These are phyloP conservation scores for Fusarium sororula DNA, from an alignment of 2,329 filamentous ascomycete species.

Conservation along the genomic window DNA sequence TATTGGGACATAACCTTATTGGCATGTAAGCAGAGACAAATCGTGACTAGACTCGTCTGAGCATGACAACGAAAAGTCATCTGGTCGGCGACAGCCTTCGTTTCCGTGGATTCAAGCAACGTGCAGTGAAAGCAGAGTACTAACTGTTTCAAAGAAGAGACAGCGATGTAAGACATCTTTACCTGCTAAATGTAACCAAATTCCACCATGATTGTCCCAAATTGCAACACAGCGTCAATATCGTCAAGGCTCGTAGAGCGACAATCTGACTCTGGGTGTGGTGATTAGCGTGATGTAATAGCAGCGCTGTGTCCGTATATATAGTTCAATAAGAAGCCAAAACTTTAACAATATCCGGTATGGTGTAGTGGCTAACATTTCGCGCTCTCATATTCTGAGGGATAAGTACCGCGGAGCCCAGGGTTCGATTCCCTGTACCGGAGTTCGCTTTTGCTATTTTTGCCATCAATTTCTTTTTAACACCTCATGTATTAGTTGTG, in stretches of 20 bases:
- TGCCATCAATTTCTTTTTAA: accelerated
- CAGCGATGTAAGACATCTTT: accelerated
- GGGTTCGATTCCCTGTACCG: constrained; percentile 44
- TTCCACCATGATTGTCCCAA: accelerated
- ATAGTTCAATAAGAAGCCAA: accelerated
- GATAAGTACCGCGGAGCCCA: constrained; percentile 39
- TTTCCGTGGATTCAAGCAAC: background rate
- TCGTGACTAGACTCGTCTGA: too few relatives aligned
- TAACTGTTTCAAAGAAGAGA: accelerated
- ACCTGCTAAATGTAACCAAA: background rate
- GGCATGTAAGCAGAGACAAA: background rate
- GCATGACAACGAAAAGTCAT: background rate
- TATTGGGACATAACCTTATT: background rate
- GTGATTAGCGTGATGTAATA: too few relatives aligned
- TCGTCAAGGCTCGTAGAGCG: accelerated
- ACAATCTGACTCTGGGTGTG: accelerated
- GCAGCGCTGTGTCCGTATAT: too few relatives aligned
- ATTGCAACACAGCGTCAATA: background rate
- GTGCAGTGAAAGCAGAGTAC: accelerated
- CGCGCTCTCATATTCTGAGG: constrained; percentile 44
- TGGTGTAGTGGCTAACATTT: constrained; percentile 49
- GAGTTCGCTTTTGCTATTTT: background rate
- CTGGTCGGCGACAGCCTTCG: background rate
- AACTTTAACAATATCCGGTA: constrained; percentile 35
- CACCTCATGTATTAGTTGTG: background rate